Evolutionary conservation across 2,329 filamentous ascomycete genomes (phyloP), one percentile per base, ranked within the genome.

Genomic region (Hypoxylon sp.): DNA sequence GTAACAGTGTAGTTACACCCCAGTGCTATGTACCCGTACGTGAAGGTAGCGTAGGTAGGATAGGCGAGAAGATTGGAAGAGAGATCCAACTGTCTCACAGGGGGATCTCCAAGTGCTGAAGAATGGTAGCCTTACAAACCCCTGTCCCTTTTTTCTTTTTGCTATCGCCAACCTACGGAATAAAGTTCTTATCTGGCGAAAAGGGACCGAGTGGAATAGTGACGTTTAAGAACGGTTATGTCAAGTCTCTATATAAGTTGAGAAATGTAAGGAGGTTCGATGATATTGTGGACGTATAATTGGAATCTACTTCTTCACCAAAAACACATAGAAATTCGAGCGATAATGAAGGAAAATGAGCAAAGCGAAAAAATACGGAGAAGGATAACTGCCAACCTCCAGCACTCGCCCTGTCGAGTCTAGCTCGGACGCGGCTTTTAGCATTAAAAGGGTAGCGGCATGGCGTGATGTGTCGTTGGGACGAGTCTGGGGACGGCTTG

Each of bases 131-230:
- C 67, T 39, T 62, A 62, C 51, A 24, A 14, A 9, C 44, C 63
- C 66, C 65, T 54, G 54, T 55, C 51, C 57, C 39, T 14, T 52
- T 55, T 60, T 39, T 31, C 6, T 44, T 39, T 60, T 44, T 44
- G 39, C 22, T 31, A 22, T 58, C 22, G 19, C 35, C 57, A 42
- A 42, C 29, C 31, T 57, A 59, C 47, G 54, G 65, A 58, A 64
- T 71, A 67, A 65, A 69, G 59, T 71, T 68, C 65, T 71, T 68
- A 68, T 71, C 63, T 53, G 47, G 46, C 63, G 22, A 63, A 61
- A 53, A 33, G 39, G 53, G 37, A 48, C 33, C 55, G 17, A 54
- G 35, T 5, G 6, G 19, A 14, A 29, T 2, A 59, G 39, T 11
- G 29, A 33, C 24, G 17, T 46, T 35, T 14, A 57, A 26, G 47